Conservation (phyloP, 768 basidiomycete genomes). For the Fomitopsis serialis region DNA sequence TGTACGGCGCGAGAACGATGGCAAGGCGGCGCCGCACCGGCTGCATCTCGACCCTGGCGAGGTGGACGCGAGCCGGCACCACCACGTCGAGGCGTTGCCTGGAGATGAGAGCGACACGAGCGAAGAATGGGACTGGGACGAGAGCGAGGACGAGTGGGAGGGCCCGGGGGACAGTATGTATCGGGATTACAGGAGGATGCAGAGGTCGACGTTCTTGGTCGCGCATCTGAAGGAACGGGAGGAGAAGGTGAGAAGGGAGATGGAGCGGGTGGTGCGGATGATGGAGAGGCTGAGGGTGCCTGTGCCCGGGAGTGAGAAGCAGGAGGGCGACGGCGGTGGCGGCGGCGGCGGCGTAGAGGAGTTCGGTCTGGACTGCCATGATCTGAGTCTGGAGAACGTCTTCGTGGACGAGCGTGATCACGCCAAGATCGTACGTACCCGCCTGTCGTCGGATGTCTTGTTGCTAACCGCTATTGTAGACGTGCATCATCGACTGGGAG, state of each 20-base stretch:
- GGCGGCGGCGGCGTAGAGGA: slow-evolving; percentile 41
- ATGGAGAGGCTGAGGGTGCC: slow-evolving; percentile 51
- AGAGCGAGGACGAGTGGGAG: slow-evolving; percentile 79
- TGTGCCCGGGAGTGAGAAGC: slow-evolving; percentile 20
- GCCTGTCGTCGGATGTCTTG: background rate
- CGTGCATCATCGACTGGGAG: slow-evolving; percentile 88
- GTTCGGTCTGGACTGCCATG: slow-evolving; percentile 82
- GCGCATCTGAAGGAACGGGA: slow-evolving; percentile 65
- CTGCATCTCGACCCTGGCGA: slow-evolving; percentile 81
- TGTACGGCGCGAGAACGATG: slow-evolving; percentile 76
- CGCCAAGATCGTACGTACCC: slow-evolving; percentile 58
- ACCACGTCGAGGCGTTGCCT: slow-evolving; percentile 59
- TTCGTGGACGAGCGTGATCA: slow-evolving; percentile 71
- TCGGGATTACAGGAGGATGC: slow-evolving; percentile 76
- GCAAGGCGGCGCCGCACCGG: slow-evolving; percentile 67
- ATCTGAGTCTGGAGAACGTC: slow-evolving; percentile 78
- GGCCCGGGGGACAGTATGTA: slow-evolving; percentile 77
- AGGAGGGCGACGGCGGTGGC: slow-evolving; percentile 17
- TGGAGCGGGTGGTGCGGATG: slow-evolving; percentile 61
- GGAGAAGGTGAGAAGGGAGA: slow-evolving; percentile 59
- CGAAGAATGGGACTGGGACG: slow-evolving; percentile 74
- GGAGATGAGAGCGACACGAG: slow-evolving; percentile 73
- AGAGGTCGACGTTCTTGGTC: slow-evolving; percentile 72
- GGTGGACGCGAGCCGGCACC: slow-evolving; percentile 65
- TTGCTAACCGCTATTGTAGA: slow-evolving; percentile 37